A percentile compares a stretch with the other conserved stretches of the same genome.
Conservation (phyloP, 768 basidiomycete species). For the Trichaptum fuscoviolaceum region DNA sequence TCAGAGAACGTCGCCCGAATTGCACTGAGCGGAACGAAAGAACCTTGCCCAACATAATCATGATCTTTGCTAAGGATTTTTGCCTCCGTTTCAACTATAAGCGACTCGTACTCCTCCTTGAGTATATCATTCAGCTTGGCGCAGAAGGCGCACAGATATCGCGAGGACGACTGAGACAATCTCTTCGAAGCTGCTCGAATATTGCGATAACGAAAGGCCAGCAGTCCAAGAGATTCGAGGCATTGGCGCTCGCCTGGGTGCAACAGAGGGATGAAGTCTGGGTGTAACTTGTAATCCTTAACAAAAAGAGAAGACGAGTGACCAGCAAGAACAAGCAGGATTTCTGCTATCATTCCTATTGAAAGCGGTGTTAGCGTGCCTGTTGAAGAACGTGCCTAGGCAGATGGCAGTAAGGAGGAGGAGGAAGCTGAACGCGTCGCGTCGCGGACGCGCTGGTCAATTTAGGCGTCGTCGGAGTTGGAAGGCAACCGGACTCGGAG, state of each 20-base stretch:
- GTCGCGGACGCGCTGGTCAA: constrained; percentile 3
- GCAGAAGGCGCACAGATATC: constrained; percentile 76
- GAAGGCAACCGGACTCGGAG: constrained; percentile 22
- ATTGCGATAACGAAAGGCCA: constrained; percentile 70
- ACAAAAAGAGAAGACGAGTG: constrained; percentile 84
- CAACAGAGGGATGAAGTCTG: constrained; percentile 63
- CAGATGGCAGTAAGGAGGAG: constrained; percentile 18
- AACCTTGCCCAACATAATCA: constrained; percentile 68
- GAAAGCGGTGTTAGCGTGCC: not conserved
- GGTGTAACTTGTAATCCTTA: constrained; percentile 49
- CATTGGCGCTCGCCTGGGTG: constrained; percentile 88
- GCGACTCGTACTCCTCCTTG: constrained; percentile 71
- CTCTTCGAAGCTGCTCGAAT: constrained; percentile 53
- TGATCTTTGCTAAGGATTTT: constrained; percentile 73
- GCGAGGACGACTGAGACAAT: constrained; percentile 55
- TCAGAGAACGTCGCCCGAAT: constrained; percentile 77
- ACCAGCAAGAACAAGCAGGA: constrained; percentile 81
- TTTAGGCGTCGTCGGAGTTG: not conserved
- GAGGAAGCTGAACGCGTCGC: constrained; percentile 2
- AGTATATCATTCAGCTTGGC: constrained; percentile 69
- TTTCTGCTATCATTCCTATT: constrained; percentile 74
- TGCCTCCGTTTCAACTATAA: constrained; percentile 77
- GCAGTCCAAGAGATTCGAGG: constrained; percentile 69
- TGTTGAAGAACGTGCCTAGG: not conserved
- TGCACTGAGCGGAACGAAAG: constrained; percentile 82